A percentile compares a stretch with the other conserved stretches of the same genome.
phyloP scores from a whole-genome alignment of 192 early-diverging fungal genomes.

The Chytriomyces sp. region DNA sequence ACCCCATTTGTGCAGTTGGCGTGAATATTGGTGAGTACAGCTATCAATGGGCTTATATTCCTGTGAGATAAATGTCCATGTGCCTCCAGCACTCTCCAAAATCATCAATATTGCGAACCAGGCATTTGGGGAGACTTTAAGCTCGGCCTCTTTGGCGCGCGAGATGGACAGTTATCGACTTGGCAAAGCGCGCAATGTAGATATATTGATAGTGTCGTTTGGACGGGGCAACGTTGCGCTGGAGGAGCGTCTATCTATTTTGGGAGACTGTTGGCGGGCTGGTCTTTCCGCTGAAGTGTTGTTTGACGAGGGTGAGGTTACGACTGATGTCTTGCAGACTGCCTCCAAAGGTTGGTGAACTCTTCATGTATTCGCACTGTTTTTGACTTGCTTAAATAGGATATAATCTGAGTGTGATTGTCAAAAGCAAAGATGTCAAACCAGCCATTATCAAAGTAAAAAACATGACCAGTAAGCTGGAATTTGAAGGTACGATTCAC shows the following conservation, averaged over 20 bases:
- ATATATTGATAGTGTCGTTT: conserved; percentile 84
- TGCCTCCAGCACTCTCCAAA: neutral
- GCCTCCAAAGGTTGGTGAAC: neutral
- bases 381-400: neutral
- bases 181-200: conserved; percentile 54
- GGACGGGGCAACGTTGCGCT: conserved; percentile 63
- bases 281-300: conserved; percentile 80
- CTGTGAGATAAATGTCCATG: neutral
- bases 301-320: conserved; percentile 23
- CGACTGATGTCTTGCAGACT: conserved; percentile 23
- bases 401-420: conserved; percentile 26
- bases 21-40: conserved; percentile 81
- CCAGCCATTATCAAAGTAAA: conserved; percentile 47
- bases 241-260: conserved; percentile 75
- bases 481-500: conserved; percentile 38
- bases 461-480: conserved; percentile 39
- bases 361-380: neutral
- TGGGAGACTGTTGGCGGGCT: conserved; percentile 76
- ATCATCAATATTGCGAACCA: neutral
- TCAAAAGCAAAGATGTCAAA: conserved; percentile 39
- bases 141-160: neutral
- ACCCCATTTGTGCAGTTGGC: conserved; percentile 63
- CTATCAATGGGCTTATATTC: conserved; percentile 56
- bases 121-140: neutral
- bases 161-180: conserved; percentile 44